Evolutionary conservation across 208 protist species (phyloP).

Genomic region (Trypanosoma rangeli): DNA sequence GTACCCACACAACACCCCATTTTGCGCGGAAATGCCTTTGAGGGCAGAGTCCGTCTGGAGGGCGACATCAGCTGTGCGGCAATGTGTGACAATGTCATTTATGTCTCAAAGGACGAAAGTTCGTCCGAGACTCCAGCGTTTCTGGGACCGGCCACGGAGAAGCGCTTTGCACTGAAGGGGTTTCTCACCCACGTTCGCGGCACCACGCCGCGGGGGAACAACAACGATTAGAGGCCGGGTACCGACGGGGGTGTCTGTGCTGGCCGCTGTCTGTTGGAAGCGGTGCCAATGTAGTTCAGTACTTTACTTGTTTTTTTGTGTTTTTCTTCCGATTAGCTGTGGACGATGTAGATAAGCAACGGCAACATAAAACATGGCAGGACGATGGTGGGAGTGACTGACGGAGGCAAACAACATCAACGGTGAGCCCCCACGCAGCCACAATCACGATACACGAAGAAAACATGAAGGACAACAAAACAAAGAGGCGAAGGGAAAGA

Average conservation of each 20-base stretch:
- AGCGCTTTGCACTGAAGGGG: constrained; percentile 27
- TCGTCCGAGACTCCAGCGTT: neutral
- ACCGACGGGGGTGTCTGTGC: too few species aligned
- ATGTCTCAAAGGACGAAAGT: constrained; percentile 29
- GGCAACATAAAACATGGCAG: neutral
- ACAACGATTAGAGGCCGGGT: constrained; percentile 22
- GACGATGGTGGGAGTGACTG: too few species aligned
- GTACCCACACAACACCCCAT: constrained; percentile 58
- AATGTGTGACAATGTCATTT: constrained; percentile 78
- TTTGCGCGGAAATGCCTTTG: constrained; percentile 51
- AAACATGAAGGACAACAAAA: too few species aligned
- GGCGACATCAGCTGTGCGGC: constrained; percentile 59
- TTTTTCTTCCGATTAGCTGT: neutral
- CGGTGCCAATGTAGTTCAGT: neutral
- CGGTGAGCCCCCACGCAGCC: neutral
- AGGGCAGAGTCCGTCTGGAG: constrained; percentile 66
- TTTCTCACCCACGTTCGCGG: constrained; percentile 28
- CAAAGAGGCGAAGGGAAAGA: neutral
- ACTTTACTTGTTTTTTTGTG: neutral
- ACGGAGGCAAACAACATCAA: neutral
- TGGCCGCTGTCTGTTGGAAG: neutral
- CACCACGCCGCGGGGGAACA: constrained; percentile 12
- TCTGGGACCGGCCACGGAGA: constrained; percentile 20
- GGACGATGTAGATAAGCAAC: neutral
- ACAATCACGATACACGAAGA: neutral